phyloP scores from a whole-genome alignment of 495 filamentous ascomycete species.

The Podospora appendiculata region DNA sequence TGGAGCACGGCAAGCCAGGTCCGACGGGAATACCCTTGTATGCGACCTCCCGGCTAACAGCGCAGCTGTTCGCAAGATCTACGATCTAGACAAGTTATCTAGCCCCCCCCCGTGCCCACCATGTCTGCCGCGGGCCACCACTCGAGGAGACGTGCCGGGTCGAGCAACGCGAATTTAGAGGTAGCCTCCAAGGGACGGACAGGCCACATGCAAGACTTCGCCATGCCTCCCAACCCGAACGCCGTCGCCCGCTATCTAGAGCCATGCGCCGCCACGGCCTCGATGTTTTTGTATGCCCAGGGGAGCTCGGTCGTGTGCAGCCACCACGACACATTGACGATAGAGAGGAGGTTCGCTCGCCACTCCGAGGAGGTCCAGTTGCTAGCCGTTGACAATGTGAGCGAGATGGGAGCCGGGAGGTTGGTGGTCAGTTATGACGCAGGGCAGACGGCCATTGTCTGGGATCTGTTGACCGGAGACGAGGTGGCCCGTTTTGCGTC shows the following conservation, averaged over 20 bases:
- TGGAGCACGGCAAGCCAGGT: constrained; percentile 6
- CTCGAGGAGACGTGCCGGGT: constrained; percentile 54
- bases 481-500: constrained; percentile 85
- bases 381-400: constrained; percentile 85
- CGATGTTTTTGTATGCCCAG: constrained; percentile 80
- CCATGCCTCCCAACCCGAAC: constrained; percentile 46
- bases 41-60: constrained; percentile 18
- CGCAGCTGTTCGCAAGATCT: constrained; percentile 9
- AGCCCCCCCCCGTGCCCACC: constrained; percentile 15
- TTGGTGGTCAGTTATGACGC: constrained; percentile 90
- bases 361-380: constrained; percentile 78
- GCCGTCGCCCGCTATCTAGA: constrained; percentile 52
- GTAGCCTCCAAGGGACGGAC: constrained; percentile 34
- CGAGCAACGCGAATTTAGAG: constrained; percentile 42
- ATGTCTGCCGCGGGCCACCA: constrained; percentile 38
- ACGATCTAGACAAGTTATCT: constrained; percentile 18
- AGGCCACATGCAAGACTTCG: constrained; percentile 34
- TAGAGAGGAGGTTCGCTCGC: constrained; percentile 79
- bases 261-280: constrained; percentile 78
- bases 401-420: constrained; percentile 75
- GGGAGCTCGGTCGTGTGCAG: constrained; percentile 69
- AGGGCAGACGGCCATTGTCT: constrained; percentile 88
- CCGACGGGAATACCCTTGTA: constrained; percentile 6
- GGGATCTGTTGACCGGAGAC: constrained; percentile 89
- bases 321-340: constrained; percentile 84